Conservation (phyloP, 192 early-diverging fungal species). For the Entophlyctis helioformis region DNA sequence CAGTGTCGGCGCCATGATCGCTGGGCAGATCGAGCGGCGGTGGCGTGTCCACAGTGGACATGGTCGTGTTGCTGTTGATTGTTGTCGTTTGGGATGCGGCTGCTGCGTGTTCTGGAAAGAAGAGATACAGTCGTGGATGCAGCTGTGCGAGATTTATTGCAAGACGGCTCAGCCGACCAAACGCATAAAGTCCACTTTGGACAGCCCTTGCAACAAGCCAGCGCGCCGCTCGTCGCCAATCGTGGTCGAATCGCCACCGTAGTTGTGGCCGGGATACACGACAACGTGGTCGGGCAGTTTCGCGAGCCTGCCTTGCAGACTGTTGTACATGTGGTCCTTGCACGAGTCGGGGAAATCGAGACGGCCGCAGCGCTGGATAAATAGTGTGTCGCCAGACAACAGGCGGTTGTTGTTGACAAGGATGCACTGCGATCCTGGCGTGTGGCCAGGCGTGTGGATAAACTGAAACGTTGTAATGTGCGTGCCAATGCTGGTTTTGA, state of each 20-base stretch:
- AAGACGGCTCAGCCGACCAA: too few species aligned
- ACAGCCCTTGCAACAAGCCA: too few species aligned
- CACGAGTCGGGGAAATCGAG: constrained; percentile 72
- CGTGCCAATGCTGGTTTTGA: not conserved
- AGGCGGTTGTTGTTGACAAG: constrained; percentile 62
- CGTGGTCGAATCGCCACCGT: constrained; percentile 75
- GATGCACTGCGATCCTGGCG: constrained; percentile 75
- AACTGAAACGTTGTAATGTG: constrained; percentile 38
- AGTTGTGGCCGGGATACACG: constrained; percentile 86
- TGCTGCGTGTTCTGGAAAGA: too few species aligned
- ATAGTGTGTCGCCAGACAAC: constrained; percentile 81
- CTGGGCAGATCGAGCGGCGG: too few species aligned
- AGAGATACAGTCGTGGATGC: too few species aligned
- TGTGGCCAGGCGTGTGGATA: constrained; percentile 90
- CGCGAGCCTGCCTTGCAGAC: constrained; percentile 50
- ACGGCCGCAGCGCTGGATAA: constrained; percentile 64
- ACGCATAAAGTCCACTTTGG: too few species aligned
- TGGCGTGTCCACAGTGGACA: too few species aligned
- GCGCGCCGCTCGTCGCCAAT: constrained; percentile 60
- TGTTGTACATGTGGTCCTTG: constrained; percentile 50
- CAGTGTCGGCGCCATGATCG: too few species aligned
- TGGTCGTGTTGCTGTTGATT: too few species aligned
- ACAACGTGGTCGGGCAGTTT: constrained; percentile 43
- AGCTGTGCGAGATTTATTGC: too few species aligned
- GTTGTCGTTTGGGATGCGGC: too few species aligned